Percentiles rank a stretch among this genome's conserved stretches.
Conservation (phyloP, 2,329 filamentous ascomycete species). For the Colletotrichum eleusines region DNA sequence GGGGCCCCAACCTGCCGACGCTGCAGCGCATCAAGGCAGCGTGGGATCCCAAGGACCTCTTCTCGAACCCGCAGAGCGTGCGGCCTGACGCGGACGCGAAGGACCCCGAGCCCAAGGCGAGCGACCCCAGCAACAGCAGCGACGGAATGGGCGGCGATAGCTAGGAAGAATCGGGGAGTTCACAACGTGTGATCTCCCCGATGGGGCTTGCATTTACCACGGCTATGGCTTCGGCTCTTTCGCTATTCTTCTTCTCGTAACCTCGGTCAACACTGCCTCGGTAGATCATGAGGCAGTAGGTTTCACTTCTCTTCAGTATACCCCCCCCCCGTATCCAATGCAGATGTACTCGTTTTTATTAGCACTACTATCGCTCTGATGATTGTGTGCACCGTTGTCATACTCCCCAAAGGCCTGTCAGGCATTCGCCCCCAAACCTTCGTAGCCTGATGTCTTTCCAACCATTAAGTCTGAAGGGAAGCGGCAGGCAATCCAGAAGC, state of each 20-base stretch:
- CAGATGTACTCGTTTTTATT: constrained; percentile 2
- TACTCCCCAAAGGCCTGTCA: neutral
- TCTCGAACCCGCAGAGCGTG: constrained; percentile 71
- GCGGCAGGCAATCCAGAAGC: neutral
- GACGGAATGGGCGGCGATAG: neutral
- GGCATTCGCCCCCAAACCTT: neutral
- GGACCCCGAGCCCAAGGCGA: constrained; percentile 18
- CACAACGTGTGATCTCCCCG: constrained; percentile 17
- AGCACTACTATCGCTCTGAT: neutral
- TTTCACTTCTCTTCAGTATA: constrained; percentile 19
- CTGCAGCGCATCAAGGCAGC: constrained; percentile 63
- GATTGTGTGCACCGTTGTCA: neutral
- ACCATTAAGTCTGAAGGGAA: neutral
- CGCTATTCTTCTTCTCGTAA: constrained; percentile 10
- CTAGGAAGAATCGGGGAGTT: constrained; percentile 38
- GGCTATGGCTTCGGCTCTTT: constrained; percentile 7
- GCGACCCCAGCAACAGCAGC: constrained; percentile 4
- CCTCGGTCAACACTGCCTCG: neutral
- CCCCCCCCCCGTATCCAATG: constrained; percentile 28
- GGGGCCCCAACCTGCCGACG: constrained; percentile 62
- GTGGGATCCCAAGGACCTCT: constrained; percentile 66
- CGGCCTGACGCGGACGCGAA: constrained; percentile 45
- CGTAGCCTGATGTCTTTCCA: neutral
- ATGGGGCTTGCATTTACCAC: neutral
- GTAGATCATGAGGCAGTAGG: constrained; percentile 23